phyloP scores from a whole-genome alignment of 768 basidiomycete species.

The Phaffia australis region DNA sequence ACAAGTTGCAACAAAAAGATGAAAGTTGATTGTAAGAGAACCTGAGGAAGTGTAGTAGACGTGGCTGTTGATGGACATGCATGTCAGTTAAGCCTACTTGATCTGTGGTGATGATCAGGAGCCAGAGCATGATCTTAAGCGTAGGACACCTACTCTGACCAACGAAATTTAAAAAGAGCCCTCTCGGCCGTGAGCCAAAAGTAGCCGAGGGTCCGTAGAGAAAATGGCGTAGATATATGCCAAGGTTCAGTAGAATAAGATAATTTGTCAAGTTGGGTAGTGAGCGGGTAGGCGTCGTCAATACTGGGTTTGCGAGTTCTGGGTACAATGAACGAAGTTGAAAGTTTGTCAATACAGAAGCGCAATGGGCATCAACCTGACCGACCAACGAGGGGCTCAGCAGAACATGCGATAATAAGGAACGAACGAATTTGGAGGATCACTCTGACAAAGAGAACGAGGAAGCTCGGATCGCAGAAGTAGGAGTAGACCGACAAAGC shows the following conservation, averaged over 20 bases:
- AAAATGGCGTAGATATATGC: not conserved
- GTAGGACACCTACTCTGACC: constrained; percentile 1
- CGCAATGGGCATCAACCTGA: not conserved
- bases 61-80: not conserved
- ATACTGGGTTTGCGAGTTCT: constrained; percentile 18
- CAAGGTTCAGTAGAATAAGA: not conserved
- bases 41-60: not conserved
- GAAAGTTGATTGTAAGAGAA: not conserved
- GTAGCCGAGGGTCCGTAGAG: not conserved
- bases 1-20: not conserved
- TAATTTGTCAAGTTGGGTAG: not conserved
- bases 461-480: constrained; percentile 2
- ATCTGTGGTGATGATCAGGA: too few species aligned
- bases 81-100: not conserved
- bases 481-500: constrained; percentile 15
- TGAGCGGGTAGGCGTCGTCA: not conserved
- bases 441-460: not conserved
- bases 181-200: constrained; percentile 1
- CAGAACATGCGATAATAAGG: not conserved
- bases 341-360: too few species aligned
- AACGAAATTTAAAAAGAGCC: constrained; percentile 16
- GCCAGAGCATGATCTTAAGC: too few species aligned
- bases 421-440: constrained; percentile 7
- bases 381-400: not conserved
- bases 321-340: not conserved